These are phyloP conservation scores for Suillus plorans DNA, from an alignment of 768 basidiomycete genomes.

Conservation along the genomic window DNA sequence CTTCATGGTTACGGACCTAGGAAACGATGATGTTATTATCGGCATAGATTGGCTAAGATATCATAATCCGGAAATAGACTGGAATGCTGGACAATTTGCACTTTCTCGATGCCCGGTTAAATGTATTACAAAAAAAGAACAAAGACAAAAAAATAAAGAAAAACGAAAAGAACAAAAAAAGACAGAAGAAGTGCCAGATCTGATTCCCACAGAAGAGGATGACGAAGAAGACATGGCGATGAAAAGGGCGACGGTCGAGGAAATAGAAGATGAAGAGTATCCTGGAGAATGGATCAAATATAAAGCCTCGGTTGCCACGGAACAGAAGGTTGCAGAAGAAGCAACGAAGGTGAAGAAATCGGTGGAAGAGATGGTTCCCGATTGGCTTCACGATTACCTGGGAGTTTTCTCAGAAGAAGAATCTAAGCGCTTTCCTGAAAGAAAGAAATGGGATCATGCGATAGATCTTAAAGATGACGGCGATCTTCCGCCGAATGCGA, in stretches of 20 bases:
- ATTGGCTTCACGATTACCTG: background rate
- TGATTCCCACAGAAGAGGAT: background rate
- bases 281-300: background rate
- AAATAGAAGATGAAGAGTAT: background rate
- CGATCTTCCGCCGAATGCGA: background rate
- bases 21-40: background rate
- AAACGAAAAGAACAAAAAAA: background rate
- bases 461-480: slow-evolving; percentile 2
- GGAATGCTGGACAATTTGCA: background rate
- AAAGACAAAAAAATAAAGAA: background rate
- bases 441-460: slow-evolving; percentile 11
- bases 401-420: slow-evolving; percentile 3
- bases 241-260: background rate
- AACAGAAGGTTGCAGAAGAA: background rate
- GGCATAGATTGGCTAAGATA: background rate
- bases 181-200: background rate
- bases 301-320: background rate
- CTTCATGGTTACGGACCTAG: background rate
- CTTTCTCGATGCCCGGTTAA: background rate
- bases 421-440: background rate
- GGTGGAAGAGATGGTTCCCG: background rate
- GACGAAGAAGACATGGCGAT: background rate
- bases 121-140: background rate
- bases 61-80: background rate
- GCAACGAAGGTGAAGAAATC: background rate